phyloP scores from a whole-genome alignment of 2,329 filamentous ascomycete genomes.

The Trichophyton equinum region DNA sequence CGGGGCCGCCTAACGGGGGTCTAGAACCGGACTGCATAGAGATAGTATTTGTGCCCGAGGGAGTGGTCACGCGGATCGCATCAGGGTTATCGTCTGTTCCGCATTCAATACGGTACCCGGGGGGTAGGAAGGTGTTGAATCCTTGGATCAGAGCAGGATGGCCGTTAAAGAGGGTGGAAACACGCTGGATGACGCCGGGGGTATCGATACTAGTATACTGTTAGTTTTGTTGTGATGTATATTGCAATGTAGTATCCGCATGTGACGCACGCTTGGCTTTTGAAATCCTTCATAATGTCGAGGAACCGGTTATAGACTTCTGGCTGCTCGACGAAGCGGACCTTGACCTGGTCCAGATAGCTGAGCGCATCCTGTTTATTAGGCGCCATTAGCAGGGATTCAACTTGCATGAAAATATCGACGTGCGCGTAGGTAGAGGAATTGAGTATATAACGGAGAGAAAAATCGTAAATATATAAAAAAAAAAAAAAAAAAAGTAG shows the following conservation, averaged over 20 bases:
- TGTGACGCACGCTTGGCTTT: conserved; percentile 72
- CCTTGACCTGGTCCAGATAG: conserved; percentile 96
- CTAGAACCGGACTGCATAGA: conserved; percentile 51
- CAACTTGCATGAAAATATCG: background rate
- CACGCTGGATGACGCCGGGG: conserved; percentile 89
- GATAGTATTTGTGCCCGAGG: conserved; percentile 91
- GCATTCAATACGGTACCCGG: conserved; percentile 92
- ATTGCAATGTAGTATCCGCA: background rate
- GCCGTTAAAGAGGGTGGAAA: conserved; percentile 88
- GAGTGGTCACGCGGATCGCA: conserved; percentile 90
- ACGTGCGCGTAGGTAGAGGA: background rate
- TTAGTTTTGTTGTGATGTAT: conserved; percentile 7
- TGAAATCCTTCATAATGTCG: conserved; percentile 99
- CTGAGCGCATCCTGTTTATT: conserved; percentile 67
- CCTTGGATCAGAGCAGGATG: conserved; percentile 93
- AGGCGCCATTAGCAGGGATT: conserved; percentile 12
- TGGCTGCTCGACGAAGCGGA: conserved; percentile 90
- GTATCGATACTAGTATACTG: conserved; percentile 61
- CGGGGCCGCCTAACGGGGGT: conserved; percentile 24
- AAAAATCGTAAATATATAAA: background rate
- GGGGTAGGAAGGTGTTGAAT: conserved; percentile 94
- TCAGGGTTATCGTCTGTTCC: conserved; percentile 89
- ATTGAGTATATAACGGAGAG: background rate
- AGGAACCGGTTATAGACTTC: conserved; percentile 95
- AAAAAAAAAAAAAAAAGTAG: background rate